Percentiles rank a stretch among this genome's conserved stretches.
Conservation (phyloP, 2,329 filamentous ascomycete genomes). For the Neonectria punicea region DNA sequence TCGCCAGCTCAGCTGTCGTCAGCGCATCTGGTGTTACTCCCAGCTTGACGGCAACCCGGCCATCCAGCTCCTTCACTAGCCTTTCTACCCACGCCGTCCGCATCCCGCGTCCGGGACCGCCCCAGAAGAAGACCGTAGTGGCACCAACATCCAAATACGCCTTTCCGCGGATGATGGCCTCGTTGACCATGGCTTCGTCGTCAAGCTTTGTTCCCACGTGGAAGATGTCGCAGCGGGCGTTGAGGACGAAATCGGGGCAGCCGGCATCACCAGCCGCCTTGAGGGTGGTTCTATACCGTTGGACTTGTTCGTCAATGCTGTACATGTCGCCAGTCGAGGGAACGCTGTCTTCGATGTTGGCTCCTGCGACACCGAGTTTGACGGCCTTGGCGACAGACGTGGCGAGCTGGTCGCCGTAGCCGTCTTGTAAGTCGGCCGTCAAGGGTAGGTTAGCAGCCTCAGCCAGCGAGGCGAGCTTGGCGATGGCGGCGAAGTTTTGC, state of each 20-base stretch:
- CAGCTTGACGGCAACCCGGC: slow-evolving; percentile 60
- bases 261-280: slow-evolving; percentile 56
- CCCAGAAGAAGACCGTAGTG: slow-evolving; percentile 70
- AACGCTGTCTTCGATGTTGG: slow-evolving; percentile 67
- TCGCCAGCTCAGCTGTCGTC: slow-evolving; percentile 55
- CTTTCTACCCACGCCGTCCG: slow-evolving; percentile 57
- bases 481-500: slow-evolving; percentile 61
- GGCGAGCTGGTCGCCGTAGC: slow-evolving; percentile 61
- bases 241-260: slow-evolving; percentile 66
- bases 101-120: slow-evolving; percentile 56
- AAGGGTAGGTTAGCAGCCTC: slow-evolving; percentile 57
- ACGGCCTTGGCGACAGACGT: slow-evolving; percentile 58
- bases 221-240: slow-evolving; percentile 67
- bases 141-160: slow-evolving; percentile 69
- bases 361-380: slow-evolving; percentile 63
- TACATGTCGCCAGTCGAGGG: slow-evolving; percentile 49
- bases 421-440: slow-evolving; percentile 70
- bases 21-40: slow-evolving; percentile 51
- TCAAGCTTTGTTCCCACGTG: slow-evolving; percentile 43
- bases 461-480: slow-evolving; percentile 56
- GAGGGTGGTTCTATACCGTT: slow-evolving; percentile 56
- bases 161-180: slow-evolving; percentile 64
- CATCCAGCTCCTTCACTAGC: slow-evolving; percentile 60
- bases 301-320: slow-evolving; percentile 57
- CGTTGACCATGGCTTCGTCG: slow-evolving; percentile 52